Evolutionary conservation across 352 stramenopile genomes (phyloP), one percentile per base, ranked within the genome.

Genomic region (Phytophthora vignae): DNA sequence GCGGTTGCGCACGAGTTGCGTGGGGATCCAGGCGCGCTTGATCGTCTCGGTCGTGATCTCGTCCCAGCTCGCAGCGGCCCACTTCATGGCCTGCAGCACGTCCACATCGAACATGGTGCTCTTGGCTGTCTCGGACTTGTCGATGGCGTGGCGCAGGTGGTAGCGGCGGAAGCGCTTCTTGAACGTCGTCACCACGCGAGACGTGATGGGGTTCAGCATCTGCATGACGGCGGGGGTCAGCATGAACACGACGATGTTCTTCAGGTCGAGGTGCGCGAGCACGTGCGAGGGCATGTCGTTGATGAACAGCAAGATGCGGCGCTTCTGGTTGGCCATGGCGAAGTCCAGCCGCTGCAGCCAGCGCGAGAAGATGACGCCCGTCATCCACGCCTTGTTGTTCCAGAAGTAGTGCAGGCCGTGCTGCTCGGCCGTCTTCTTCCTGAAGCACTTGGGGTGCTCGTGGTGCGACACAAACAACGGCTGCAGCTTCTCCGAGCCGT

Each of bases 371-470:
- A 94, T 89, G 10, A 94, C 85, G 10, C 87, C 88, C 5, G 87
- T 96, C 82, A 96, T 89, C 85, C 86, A 93, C 15, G 87, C 86
- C 64, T 93, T 93, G 68, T 79, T 79, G 74, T 96, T 96, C 75
- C 72, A 90, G 61, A 92, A 92, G 78, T 96, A 96, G 69, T 94
- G 86, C 31, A 96, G 72, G 15, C 81, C 84, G 58, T 94, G 83
- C 74, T 94, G 83, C 66, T 94, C 87, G 1, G 88, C 82, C n/a
- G 74, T 82, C 38, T 93, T 93, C 48, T 90, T 92, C 3, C 77
- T 74, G 68, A 94, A 96, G 66, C 86, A 94, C 55, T 92, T 87
- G 3, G 88, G 88, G 44, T 90, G 77, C 49, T 93, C 84, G 40
- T 90, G 78, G 57, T 96, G 87, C n/a, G 85, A 92, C 14, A 96